Conservation (phyloP, 192 early-diverging fungal genomes). For the Coemansia sp. region DNA sequence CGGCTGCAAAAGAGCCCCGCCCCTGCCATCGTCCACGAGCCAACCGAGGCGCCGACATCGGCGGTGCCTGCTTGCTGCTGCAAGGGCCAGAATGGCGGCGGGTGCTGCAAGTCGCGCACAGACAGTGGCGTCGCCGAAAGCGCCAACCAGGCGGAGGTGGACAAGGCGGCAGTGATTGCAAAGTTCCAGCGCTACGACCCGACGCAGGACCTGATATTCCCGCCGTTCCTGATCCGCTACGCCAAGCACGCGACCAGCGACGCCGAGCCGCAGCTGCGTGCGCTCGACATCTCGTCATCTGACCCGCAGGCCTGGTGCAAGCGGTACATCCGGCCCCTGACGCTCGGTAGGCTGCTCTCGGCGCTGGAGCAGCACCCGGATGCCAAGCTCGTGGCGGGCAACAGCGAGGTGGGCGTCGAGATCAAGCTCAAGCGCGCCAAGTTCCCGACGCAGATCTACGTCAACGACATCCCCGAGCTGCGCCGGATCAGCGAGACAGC, state of each 20-base stretch:
- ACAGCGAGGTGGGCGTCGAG: constrained; percentile 86
- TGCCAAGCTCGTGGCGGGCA: constrained; percentile 82
- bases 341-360: constrained; percentile 58
- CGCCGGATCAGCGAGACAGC: constrained; percentile 46
- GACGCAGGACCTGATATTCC: constrained; percentile 71
- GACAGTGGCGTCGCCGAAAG: background rate
- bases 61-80: background rate
- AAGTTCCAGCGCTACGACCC: constrained; percentile 66
- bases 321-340: constrained; percentile 58
- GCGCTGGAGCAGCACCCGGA: constrained; percentile 61
- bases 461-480: constrained; percentile 73
- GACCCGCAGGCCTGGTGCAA: constrained; percentile 26
- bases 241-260: constrained; percentile 21
- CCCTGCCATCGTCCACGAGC: background rate
- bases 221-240: constrained; percentile 65
- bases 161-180: constrained; percentile 32
- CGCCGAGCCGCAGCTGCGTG: constrained; percentile 16
- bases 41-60: background rate
- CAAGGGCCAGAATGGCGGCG: background rate
- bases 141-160: constrained; percentile 28
- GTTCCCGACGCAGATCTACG: constrained; percentile 67
- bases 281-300: constrained; percentile 21
- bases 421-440: constrained; percentile 72
- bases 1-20: constrained; percentile 25
- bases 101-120: background rate